Percentiles rank a stretch among this genome's conserved stretches.
phyloP scores from a whole-genome alignment of 2,329 filamentous ascomycete genomes.

The Aspergillus japonicus region DNA sequence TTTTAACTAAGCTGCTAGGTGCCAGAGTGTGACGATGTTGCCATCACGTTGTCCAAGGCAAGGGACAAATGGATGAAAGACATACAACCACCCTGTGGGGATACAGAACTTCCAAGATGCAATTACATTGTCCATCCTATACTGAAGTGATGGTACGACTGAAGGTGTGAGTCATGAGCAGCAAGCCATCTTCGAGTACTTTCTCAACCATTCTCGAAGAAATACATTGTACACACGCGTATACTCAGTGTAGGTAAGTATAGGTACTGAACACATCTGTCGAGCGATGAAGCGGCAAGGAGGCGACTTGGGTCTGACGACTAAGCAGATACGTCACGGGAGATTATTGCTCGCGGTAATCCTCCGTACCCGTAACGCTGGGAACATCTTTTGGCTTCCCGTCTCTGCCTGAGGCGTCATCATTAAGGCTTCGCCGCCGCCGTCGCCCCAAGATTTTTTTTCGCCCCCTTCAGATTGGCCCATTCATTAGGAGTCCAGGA shows the following conservation, averaged over 20 bases:
- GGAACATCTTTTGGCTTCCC: no score
- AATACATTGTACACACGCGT: no score
- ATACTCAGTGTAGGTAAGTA: no score
- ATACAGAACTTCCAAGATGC: no score
- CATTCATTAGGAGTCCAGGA: background rate
- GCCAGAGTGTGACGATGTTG: background rate
- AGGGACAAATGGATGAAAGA: background rate
- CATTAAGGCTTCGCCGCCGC: background rate
- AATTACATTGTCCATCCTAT: no score
- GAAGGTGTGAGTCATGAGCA: no score
- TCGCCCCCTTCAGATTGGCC: slow-evolving; percentile 13
- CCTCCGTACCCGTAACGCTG: background rate
- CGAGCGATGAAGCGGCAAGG: background rate
- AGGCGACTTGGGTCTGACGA: background rate
- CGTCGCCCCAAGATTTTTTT: slow-evolving; percentile 8
- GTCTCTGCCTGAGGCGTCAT: slow-evolving; percentile 2
- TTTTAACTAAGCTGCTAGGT: no score
- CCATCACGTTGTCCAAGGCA: background rate
- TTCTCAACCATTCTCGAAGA: background rate
- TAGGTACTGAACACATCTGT: no score
- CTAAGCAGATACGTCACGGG: background rate
- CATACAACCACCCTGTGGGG: no score
- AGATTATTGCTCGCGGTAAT: no score
- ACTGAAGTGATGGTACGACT: no score
- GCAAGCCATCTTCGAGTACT: background rate